Evolutionary conservation across 139 green algal species (phyloP), one percentile per base, ranked within the genome.

Genomic region (Tetratostichococcus sp.): DNA sequence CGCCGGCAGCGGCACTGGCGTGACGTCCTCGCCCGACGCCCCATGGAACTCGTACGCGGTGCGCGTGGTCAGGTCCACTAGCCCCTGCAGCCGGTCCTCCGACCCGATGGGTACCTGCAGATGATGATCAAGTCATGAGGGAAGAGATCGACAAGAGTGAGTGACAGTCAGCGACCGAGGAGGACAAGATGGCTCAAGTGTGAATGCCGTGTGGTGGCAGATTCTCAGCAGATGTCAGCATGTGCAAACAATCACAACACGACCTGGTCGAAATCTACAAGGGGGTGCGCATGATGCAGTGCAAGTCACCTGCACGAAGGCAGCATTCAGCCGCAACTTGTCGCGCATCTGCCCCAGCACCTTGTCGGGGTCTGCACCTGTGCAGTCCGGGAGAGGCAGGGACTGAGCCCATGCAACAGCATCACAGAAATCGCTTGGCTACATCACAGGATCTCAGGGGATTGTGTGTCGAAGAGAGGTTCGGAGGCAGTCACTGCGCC

Each of bases 21-120:
- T 73, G 42, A 89, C 72, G 4, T 76, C 77, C 58, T 96, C 85
- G 30, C 93, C 94, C 79, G 87, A 88, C 32, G 79, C 34, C 21
- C 95, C 90, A 43, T 96, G 83, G 70, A 93, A 93, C 8, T 68
- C 62, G 68, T 79, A 83, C 2, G 89, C 86, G 16, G 79, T 72
- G 76, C 84, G 75, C 30, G 75, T 21, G 43, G 98, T 79, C 17
- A 99, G 75, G 79, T 98, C 93, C n/a, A 99, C 87, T n/a, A 98
- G 78, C 1, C 96, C 96, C 50, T 77, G 71, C 14, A 96, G 89
- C 34, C 93, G 74, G 14, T 94, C 91, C 85, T 99, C 95, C 33
- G 98, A 72, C 0, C 96, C 96, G 0, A 99, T 96, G 25, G 96
- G 93, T 6, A 96, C 67, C 76, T 87, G 79, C 0, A 71, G 42